Base-by-base conservation (phyloP, 352 stramenopile species). In the Globisporangium orthogonon region DNA sequence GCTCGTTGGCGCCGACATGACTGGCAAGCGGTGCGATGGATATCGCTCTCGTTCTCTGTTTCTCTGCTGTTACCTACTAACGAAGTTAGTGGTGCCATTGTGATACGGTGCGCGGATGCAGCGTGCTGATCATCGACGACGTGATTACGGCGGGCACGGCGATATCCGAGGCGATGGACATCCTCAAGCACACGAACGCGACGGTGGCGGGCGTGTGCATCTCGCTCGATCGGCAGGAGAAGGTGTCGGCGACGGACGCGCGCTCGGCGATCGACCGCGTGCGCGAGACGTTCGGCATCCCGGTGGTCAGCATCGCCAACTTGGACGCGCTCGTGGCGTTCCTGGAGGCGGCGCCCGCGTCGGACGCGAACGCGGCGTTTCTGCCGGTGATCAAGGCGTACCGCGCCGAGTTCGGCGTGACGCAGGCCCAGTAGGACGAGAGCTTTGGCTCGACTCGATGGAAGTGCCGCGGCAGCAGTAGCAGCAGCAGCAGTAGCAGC, bases 91-190 rank as follows among this genome's bases (percentile, higher is more conserved):
- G 35, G 35, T 11, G 35, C 33, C 13, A 10, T 7, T 40, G 35
- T 37, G 33, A 23, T 23, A 23, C 23, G 23, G 23, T 23, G 23
- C 23, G 33, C 33, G 15, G 54, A 37, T 48, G 37, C 56, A 94
- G 83, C 40, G 96, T 99, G 23, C 72, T 99, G 39, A 94, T 99
- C 59, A 91, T 99, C 51, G 97, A 99, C 73, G 97, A 99, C 80
- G 97, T 99, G 18, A 99, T 99, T 64, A 99, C 97, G 7, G 97
- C 96, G 13, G 97, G 97, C 39, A 99, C 97, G 55, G 97, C 97
- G 17, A 98, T 99, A 62, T 85, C 94, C 35, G 95, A 99, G 67
- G 95, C 92, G 11, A 92, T 97, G 52, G 69, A 71, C 29, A 92
- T 98, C 54, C 71, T 99, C 7, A 71, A 89, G 61, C 71, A 78